phyloP scores from a whole-genome alignment of 257 asterid genomes.

The Galeopsis tetrahit region DNA sequence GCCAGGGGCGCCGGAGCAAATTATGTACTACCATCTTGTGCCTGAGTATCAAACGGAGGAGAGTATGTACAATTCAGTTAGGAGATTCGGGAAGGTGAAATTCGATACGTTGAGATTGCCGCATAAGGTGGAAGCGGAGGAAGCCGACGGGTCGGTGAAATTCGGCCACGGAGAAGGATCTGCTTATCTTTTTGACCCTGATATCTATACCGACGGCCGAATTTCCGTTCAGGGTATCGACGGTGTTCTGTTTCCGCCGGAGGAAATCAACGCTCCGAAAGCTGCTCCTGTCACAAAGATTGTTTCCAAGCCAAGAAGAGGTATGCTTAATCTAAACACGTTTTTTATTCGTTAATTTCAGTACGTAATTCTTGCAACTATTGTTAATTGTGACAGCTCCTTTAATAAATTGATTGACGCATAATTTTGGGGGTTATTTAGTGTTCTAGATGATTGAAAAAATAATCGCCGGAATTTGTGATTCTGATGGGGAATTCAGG shows the following conservation, averaged over 20 bases:
- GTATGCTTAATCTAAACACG: constrained; percentile 33
- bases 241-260: constrained; percentile 76
- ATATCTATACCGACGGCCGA: constrained; percentile 93
- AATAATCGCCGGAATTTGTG: background rate
- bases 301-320: constrained; percentile 72
- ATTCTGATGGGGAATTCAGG: constrained; percentile 17
- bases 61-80: constrained; percentile 90
- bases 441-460: background rate
- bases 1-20: constrained; percentile 96
- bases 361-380: background rate
- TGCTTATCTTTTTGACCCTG: constrained; percentile 91
- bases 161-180: constrained; percentile 85
- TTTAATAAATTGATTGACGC: background rate
- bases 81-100: constrained; percentile 83
- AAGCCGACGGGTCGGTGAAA: constrained; percentile 90
- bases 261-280: constrained; percentile 55
- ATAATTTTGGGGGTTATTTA: background rate
- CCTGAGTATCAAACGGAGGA: constrained; percentile 98
- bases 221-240: constrained; percentile 98
- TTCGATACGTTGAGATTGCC: constrained; percentile 87
- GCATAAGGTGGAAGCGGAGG: constrained; percentile 87
- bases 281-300: constrained; percentile 54
- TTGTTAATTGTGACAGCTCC: background rate
- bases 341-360: background rate
- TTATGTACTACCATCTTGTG: constrained; percentile 80